Evolutionary conservation across 176 grass and related monocot species (phyloP).

Genomic region (Triticum monococcum): DNA sequence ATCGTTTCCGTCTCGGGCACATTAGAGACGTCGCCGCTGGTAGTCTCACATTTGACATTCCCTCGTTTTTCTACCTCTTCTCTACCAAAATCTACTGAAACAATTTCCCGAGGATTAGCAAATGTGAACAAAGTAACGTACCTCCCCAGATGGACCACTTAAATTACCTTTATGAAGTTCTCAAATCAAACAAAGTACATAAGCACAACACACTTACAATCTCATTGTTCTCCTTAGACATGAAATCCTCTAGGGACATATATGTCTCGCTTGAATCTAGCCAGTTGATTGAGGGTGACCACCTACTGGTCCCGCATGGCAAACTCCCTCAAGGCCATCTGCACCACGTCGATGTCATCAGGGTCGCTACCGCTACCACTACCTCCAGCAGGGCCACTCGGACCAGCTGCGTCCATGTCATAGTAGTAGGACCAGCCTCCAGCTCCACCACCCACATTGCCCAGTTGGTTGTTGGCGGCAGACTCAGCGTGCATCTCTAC

Average conservation of each 20-base stretch:
- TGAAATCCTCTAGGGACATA: neutral
- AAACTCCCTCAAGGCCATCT: neutral
- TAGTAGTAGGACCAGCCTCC: neutral
- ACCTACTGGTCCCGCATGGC: neutral
- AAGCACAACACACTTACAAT: neutral
- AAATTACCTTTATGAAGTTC: neutral
- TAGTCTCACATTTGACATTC: too few species aligned
- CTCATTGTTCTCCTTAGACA: neutral
- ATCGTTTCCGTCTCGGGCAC: too few species aligned
- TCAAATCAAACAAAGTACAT: neutral
- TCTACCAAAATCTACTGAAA: neutral
- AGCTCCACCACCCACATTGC: neutral
- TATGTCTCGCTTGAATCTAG: neutral
- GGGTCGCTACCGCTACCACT: neutral
- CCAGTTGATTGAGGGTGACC: neutral
- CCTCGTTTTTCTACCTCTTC: too few species aligned
- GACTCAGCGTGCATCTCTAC: neutral
- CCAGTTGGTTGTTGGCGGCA: neutral
- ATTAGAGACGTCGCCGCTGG: too few species aligned
- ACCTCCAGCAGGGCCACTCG: neutral
- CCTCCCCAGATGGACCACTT: neutral
- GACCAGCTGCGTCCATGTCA: too few species aligned
- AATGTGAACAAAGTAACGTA: neutral
- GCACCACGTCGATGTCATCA: neutral
- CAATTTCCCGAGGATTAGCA: neutral